Evolutionary conservation across 768 basidiomycete genomes (phyloP).

Genomic region (Lepiota venenata): DNA sequence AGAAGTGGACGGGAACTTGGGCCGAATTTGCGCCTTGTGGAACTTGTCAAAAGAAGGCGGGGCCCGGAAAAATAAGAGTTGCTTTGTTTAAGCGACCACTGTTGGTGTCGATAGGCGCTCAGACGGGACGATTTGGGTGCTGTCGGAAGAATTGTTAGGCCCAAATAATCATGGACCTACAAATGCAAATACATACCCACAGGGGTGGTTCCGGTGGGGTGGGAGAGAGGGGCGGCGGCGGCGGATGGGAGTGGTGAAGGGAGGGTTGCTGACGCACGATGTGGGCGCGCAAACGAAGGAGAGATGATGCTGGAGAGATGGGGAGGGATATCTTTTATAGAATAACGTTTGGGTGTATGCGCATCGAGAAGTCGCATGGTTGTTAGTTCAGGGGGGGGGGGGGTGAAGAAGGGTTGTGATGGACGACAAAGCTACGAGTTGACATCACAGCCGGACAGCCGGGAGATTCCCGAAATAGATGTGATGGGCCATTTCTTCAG

Average conservation of each 20-base stretch:
- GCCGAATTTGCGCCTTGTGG: too few relatives aligned
- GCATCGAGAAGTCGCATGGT: slow-evolving; percentile 1
- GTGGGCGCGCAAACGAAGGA: not conserved
- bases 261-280: not conserved
- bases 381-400: slow-evolving; percentile 9
- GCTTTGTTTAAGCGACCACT: not conserved
- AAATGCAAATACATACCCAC: slow-evolving; percentile 34
- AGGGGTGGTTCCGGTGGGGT: slow-evolving; percentile 12
- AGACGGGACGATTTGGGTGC: slow-evolving; percentile 1
- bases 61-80: not conserved
- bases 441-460: slow-evolving; percentile 1
- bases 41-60: too few relatives aligned
- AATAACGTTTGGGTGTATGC: not conserved
- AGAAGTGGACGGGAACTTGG: too few relatives aligned
- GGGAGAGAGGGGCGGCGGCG: not conserved
- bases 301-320: not conserved
- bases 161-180: slow-evolving; percentile 35
- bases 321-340: slow-evolving; percentile 10
- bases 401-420: slow-evolving; percentile 11
- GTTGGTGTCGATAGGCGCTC: not conserved
- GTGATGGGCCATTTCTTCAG: not conserved
- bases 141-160: slow-evolving; percentile 31
- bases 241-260: not conserved
- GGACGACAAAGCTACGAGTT: not conserved
- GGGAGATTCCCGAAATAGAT: slow-evolving; percentile 7